Evolutionary conservation across 2,329 filamentous ascomycete species (phyloP).

Genomic region (Penicillium thymicola): DNA sequence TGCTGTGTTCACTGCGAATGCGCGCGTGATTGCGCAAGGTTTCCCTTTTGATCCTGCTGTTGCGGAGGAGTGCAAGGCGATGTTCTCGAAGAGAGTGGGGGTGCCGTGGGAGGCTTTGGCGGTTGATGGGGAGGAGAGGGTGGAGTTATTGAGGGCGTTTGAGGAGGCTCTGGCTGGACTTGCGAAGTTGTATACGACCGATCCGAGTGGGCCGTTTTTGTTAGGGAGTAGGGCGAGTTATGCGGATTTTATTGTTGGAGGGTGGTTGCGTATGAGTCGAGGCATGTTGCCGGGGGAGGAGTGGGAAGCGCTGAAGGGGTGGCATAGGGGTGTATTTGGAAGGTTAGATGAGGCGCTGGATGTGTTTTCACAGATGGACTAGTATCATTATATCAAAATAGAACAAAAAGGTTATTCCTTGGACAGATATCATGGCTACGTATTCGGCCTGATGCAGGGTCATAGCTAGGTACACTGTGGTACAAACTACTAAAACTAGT

Average conservation of each 20-base stretch:
- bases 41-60: conserved; percentile 54
- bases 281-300: conserved; percentile 44
- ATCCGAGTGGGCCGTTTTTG: conserved; percentile 49
- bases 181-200: conserved; percentile 39
- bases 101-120: conserved; percentile 41
- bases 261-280: conserved; percentile 52
- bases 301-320: conserved; percentile 48
- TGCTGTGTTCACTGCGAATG: conserved; percentile 50
- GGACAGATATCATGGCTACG: neutral
- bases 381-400: neutral
- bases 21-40: conserved; percentile 38
- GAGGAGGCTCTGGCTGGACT: conserved; percentile 43
- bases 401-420: neutral
- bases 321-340: conserved; percentile 54
- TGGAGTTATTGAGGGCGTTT: conserved; percentile 42
- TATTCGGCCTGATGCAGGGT: neutral
- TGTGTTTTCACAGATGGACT: conserved; percentile 27
- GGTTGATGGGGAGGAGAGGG: conserved; percentile 40
- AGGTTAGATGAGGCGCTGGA: conserved; percentile 49
- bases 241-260: conserved; percentile 58
- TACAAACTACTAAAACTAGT: neutral
- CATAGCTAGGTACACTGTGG: no score
- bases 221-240: conserved; percentile 48
- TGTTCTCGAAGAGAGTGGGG: conserved; percentile 50
- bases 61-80: conserved; percentile 45